A percentile compares a stretch with the other conserved stretches of the same genome.
phyloP scores from a whole-genome alignment of 208 protist genomes.

The Blastocrithidia nonstop region DNA sequence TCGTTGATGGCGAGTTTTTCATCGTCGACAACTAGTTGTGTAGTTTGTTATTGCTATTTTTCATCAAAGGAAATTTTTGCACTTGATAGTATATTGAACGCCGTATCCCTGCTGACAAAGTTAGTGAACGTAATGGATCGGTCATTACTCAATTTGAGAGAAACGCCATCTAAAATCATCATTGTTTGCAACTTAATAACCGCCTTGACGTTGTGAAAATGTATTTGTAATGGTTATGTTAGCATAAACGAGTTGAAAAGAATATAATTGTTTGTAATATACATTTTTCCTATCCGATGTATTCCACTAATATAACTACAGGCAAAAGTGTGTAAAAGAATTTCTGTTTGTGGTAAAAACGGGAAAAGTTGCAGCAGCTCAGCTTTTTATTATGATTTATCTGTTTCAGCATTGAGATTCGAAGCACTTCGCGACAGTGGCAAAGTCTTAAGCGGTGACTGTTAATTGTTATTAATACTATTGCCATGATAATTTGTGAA shows the following conservation, averaged over 20 bases:
- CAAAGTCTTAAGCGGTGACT: too few species aligned
- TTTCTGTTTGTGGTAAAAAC: conserved; percentile 14
- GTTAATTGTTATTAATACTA: neutral
- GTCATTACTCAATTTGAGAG: conserved; percentile 13
- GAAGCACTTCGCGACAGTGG: too few species aligned
- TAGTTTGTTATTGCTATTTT: neutral
- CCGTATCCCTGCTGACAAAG: conserved; percentile 33
- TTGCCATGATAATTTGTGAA: neutral
- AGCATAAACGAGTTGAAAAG: conserved; percentile 44
- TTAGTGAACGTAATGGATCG: conserved; percentile 24
- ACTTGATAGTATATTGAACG: conserved; percentile 26
- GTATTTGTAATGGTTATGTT: conserved; percentile 14
- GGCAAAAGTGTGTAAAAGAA: conserved; percentile 21
- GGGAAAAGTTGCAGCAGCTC: conserved; percentile 22
- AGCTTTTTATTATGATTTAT: too few species aligned
- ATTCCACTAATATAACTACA: conserved; percentile 38
- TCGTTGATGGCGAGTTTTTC: conserved; percentile 8
- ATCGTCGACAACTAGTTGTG: neutral
- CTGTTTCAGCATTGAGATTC: too few species aligned
- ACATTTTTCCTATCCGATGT: conserved; percentile 30
- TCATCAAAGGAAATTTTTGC: conserved; percentile 5
- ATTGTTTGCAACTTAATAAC: conserved; percentile 44
- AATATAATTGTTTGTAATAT: conserved; percentile 26
- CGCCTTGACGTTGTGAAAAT: conserved; percentile 17
- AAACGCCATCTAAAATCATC: conserved; percentile 36